Percentiles rank a stretch among this genome's conserved stretches.
Conservation (phyloP, 768 basidiomycete genomes). For the Mycena rosella region DNA sequence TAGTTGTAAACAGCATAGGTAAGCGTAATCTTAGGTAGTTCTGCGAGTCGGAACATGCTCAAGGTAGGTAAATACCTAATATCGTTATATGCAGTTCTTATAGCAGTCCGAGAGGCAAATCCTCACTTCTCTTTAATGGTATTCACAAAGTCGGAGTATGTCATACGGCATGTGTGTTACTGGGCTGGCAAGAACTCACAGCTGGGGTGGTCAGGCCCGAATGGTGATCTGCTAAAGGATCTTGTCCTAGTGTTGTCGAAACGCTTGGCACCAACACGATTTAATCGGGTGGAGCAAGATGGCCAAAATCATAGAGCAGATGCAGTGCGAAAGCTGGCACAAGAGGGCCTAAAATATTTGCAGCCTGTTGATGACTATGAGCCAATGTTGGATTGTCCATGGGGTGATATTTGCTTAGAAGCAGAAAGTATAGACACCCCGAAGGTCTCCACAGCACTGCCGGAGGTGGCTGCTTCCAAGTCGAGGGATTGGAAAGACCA, state of each 20-base stretch:
- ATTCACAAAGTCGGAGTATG: neutral
- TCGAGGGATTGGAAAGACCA: neutral
- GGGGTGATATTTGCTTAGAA: neutral
- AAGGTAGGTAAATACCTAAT: too few relatives aligned
- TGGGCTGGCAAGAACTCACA: constrained; percentile 15
- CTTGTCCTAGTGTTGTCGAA: neutral
- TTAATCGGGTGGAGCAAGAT: neutral
- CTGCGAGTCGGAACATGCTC: too few relatives aligned
- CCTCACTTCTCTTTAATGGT: neutral
- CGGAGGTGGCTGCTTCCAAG: neutral
- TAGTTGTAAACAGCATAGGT: too few relatives aligned
- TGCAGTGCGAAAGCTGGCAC: neutral
- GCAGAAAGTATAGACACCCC: neutral
- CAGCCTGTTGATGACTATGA: neutral
- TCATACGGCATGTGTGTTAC: constrained; percentile 4
- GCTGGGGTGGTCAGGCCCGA: constrained; percentile 5
- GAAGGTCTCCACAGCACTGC: constrained; percentile 10
- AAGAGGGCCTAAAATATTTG: neutral
- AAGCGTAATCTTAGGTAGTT: too few relatives aligned
- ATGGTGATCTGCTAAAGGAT: constrained; percentile 12
- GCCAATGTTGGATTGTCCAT: neutral
- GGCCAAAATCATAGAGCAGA: neutral
- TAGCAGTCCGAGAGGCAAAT: neutral
- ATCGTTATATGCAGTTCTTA: neutral
- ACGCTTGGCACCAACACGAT: neutral